Base-by-base conservation (phyloP, 176 grass and related monocot genomes). In the Rhipidocladum racemiflorum region DNA sequence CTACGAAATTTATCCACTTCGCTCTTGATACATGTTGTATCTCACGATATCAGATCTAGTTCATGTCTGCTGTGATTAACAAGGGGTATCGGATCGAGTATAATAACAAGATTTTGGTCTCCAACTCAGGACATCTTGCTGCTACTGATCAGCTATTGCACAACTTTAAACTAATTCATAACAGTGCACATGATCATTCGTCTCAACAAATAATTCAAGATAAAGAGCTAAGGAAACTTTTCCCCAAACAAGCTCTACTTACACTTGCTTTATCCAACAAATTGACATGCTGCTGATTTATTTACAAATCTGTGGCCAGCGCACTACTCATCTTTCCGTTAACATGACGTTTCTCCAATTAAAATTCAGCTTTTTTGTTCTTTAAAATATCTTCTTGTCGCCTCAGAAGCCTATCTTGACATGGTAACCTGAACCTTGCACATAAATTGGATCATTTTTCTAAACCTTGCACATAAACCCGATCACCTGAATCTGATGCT, bases 181-280 rank as follows among this genome's bases (percentile, higher is more conserved):
- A 51, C 45, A 2, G 30, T 9, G 23, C 82, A 70, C 76, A 72
- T 81, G 87, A 75, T 53, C 5, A 35, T 75, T 75, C 8, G 25
- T 53, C 15, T 43, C 36, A 36, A 68, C 28, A 84, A 68, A 84
- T 20, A 57, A 53, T 25, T 70, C n/a, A 27, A 20, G 34, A 62
- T 61, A 32, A 80, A 29, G 42, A 62, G 76, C 61, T 75, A 75
- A 7, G 24, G 81, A 89, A 89, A 3, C 67, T 83, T 87, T 78
- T 55, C 7, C 18, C 23, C 63, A 81, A 81, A 81, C 53, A 85
- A 76, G 21, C 4, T 81, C 82, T 70, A 24, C 25, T 44, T 25
- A 36, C 36, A 36, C 32, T 53, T 4, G 6, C 76, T 42, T 83
- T 85, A 34, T 44, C 87, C 69, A 85, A 81, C 70, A 84, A 62